phyloP scores from a whole-genome alignment of 805 yeast species.

The Spathaspora girioi region DNA sequence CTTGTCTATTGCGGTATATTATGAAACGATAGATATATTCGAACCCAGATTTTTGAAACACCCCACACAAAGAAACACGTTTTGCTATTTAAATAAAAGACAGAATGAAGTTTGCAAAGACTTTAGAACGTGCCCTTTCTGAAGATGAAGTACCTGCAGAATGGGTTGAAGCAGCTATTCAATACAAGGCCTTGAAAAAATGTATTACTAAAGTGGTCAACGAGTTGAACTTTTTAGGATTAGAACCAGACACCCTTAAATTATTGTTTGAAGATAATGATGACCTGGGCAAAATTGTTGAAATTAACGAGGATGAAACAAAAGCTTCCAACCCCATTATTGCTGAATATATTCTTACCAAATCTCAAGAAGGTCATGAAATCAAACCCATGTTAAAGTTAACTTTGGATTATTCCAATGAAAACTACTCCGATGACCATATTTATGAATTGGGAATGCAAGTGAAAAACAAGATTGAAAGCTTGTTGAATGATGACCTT shows the following conservation, averaged over 20 bases:
- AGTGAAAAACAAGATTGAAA: constrained; percentile 24
- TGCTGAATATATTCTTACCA: constrained; percentile 40
- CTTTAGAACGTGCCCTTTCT: constrained; percentile 57
- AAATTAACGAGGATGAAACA: constrained; percentile 30
- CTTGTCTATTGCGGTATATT: neutral
- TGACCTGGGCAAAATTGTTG: constrained; percentile 18
- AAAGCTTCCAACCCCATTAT: constrained; percentile 35
- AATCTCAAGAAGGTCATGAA: constrained; percentile 17
- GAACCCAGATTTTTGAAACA: neutral
- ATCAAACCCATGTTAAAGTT: constrained; percentile 39
- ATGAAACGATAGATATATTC: neutral
- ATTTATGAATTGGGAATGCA: constrained; percentile 26
- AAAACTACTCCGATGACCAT: constrained; percentile 28
- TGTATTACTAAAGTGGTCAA: constrained; percentile 60
- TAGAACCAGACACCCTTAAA: constrained; percentile 44
- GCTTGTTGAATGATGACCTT: constrained; percentile 21
- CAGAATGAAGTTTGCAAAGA: constrained; percentile 73
- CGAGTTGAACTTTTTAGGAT: constrained; percentile 58
- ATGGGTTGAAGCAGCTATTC: constrained; percentile 68
- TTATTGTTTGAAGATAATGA: constrained; percentile 29
- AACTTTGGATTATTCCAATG: constrained; percentile 27
- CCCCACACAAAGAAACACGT: neutral
- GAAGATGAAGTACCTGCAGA: constrained; percentile 62
- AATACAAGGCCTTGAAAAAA: constrained; percentile 68
- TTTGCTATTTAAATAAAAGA: neutral